Base-by-base conservation (phyloP, 2,329 filamentous ascomycete species). In the Trichoderma gracile region DNA sequence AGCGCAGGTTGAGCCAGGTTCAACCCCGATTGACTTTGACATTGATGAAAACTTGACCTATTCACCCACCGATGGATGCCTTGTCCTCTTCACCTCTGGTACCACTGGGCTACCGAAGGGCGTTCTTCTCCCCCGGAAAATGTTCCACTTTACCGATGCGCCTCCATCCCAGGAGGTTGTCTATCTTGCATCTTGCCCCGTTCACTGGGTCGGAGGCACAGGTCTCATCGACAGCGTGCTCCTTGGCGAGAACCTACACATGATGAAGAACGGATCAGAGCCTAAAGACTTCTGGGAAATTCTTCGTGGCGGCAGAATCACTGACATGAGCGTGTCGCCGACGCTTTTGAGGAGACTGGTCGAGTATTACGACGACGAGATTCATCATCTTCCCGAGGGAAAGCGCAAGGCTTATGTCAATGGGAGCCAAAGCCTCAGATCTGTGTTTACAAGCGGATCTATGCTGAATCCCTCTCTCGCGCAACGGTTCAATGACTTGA, bases 31-130 rank as follows among this genome's bases (percentile, higher is more conserved):
- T 5, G 7, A 5, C 7, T 54, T 33, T 33, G 52, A 42, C 7
- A 42, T 54, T 7, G 52, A 54, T 14, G 21, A 42, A 9, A 14
- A 0, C 2, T 25, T 38, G 30, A 42, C 30, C 23, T 54, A 42
- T 9, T 42, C 52, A 3, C 49, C 63, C 2, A 4, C 46, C 2
- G 59, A 67, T 1, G 68, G 67, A 0, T 67, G 68, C 10, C n/a
- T 70, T 90, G 89, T 82, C 46, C 72, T 81, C 21, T 82, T 82
- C 69, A 82, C 80, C 12, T 81, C 79, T 65, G 81, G 80, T 10
- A 82, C 80, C 15, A 81, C 80, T 0, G 79, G 78, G 5, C 67
- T 76, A 0, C 79, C 80, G 3, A 83, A 83, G 67, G 79, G 76
- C 65, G 90, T 92, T 1, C 82, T 91, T 25, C 78, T 97, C 67